Conservation (phyloP, 306 rosid species). For the Carpinus viminea region DNA sequence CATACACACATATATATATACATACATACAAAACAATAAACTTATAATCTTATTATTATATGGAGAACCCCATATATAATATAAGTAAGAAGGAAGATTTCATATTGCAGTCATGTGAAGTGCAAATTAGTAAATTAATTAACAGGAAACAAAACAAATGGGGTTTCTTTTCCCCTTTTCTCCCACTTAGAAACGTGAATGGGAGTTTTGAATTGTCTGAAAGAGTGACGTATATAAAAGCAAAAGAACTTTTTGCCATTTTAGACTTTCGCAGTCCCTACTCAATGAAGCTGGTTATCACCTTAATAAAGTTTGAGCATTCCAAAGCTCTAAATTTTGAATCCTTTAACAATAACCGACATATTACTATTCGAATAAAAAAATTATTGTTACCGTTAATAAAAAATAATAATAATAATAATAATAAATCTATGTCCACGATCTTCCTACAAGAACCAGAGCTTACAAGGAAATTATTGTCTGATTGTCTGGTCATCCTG, state of each 20-base stretch:
- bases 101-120: background rate
- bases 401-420: no score
- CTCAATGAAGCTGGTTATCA: background rate
- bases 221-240: background rate
- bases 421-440: no score
- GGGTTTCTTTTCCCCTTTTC: no score
- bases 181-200: no score
- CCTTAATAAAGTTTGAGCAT: background rate
- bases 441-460: background rate
- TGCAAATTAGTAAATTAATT: background rate
- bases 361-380: no score
- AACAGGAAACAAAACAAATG: background rate
- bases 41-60: no score
- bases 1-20: no score
- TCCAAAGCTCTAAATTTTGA: background rate
- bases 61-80: background rate
- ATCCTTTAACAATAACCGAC: no score
- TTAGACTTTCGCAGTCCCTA: background rate
- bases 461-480: background rate
- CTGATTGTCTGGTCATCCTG: background rate
- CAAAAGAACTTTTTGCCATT: background rate
- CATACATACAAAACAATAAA: no score
- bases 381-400: no score
- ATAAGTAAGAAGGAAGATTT: background rate
- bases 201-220: background rate